A percentile compares a stretch with the other conserved stretches of the same genome.
Evolutionary conservation across 2,329 filamentous ascomycete genomes (phyloP).

Genomic region (Didymella exigua): DNA sequence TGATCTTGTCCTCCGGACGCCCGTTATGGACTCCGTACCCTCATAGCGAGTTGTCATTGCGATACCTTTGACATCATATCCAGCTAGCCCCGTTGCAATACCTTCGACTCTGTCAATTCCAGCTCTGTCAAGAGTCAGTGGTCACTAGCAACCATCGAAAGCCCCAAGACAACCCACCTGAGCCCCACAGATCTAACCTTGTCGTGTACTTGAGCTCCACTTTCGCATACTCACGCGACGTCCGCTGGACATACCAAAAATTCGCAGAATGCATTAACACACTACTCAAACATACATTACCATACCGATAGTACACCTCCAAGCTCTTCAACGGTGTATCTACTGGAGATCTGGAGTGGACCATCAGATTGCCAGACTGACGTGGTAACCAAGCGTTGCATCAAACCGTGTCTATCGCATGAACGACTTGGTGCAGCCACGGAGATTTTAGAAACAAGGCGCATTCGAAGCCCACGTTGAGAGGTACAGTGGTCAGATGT

Average conservation of each 20-base stretch:
- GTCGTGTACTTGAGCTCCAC: background rate
- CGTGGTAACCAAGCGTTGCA: too few relatives aligned
- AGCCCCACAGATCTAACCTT: background rate
- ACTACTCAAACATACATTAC: background rate
- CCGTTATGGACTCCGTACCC: background rate
- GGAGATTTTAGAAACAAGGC: too few relatives aligned
- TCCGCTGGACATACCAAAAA: background rate
- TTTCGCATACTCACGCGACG: background rate
- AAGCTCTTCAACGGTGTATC: background rate
- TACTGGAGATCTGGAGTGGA: background rate
- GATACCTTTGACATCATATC: background rate
- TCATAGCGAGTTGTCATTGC: background rate
- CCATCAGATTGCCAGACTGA: background rate
- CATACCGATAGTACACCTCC: background rate
- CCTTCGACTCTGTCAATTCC: background rate
- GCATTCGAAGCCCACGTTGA: too few relatives aligned
- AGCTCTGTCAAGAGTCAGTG: too few relatives aligned
- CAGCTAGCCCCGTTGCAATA: background rate
- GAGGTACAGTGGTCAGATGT: too few relatives aligned
- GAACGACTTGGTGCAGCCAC: too few relatives aligned
- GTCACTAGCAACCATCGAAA: too few relatives aligned
- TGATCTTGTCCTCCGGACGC: background rate
- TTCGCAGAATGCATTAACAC: background rate
- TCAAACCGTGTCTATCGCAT: too few relatives aligned
- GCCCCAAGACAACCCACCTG: too few relatives aligned